Evolutionary conservation across 2,329 filamentous ascomycete species (phyloP).

Genomic region (Fusarium annulatum): DNA sequence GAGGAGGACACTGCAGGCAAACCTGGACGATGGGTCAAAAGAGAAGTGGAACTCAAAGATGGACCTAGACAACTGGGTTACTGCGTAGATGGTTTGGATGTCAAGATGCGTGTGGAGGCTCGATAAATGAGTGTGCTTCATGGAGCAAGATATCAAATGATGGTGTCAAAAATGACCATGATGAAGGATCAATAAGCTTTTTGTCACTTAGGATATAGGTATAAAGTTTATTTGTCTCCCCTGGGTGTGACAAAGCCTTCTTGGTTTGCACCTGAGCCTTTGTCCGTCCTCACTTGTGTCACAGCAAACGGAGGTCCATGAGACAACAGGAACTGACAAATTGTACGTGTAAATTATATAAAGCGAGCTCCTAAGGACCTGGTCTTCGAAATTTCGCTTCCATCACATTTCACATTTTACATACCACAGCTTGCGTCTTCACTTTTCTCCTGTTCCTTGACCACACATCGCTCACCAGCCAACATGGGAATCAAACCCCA

Average conservation of each 20-base stretch:
- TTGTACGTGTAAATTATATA: not conserved
- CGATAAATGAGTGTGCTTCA: conserved; percentile 28
- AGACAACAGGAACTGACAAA: conserved; percentile 2
- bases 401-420: not conserved
- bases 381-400: not conserved
- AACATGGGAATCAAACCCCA: conserved; percentile 42
- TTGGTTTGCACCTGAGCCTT: not conserved
- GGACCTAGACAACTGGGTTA: conserved; percentile 86
- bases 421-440: not conserved
- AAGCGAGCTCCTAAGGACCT: not conserved
- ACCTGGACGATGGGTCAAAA: conserved; percentile 73
- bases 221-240: not conserved
- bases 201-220: not conserved
- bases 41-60: conserved; percentile 83
- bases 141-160: not conserved
- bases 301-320: conserved; percentile 8
- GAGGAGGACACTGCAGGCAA: conserved; percentile 44
- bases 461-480: not conserved
- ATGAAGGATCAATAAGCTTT: not conserved
- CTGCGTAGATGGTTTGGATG: conserved; percentile 80
- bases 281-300: conserved; percentile 27
- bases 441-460: not conserved
- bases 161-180: not conserved
- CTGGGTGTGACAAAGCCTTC: conserved; percentile 3
- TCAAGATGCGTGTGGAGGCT: conserved; percentile 75